These are phyloP conservation scores for Calonectria fujianensis DNA, from an alignment of 2,329 filamentous ascomycete species.

Conservation along the genomic window DNA sequence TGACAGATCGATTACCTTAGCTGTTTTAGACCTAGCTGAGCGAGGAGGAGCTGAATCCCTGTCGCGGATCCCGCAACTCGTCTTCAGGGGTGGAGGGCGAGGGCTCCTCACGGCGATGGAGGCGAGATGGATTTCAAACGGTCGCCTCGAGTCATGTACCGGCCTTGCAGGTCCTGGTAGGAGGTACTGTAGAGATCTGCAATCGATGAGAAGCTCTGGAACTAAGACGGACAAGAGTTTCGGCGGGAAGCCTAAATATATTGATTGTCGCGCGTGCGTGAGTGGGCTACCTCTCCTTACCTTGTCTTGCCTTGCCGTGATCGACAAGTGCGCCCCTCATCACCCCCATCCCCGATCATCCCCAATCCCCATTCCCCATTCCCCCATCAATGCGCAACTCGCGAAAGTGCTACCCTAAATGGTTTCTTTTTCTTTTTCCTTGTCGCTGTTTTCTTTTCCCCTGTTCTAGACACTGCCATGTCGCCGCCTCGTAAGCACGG, in stretches of 20 bases:
- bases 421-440: not conserved
- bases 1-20: slow-evolving; percentile 9
- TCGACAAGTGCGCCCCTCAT: slow-evolving; percentile 9
- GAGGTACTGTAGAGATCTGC: not conserved
- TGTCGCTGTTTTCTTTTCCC: not conserved
- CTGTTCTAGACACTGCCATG: not conserved
- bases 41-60: slow-evolving; percentile 11
- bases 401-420: not conserved
- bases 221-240: slow-evolving; percentile 6
- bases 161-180: not conserved
- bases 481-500: not conserved
- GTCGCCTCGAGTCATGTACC: slow-evolving; percentile 8
- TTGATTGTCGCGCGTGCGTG: slow-evolving; percentile 9
- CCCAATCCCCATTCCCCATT: not conserved
- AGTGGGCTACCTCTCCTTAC: not conserved
- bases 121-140: not conserved
- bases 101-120: not conserved
- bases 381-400: slow-evolving; percentile 1
- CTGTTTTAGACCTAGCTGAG: slow-evolving; percentile 8
- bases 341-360: not conserved
- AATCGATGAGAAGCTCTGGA: slow-evolving; percentile 11
- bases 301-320: not conserved
- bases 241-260: slow-evolving; percentile 25
- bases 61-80: slow-evolving; percentile 19
- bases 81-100: not conserved